These are phyloP conservation scores for Phytophthora hybrid DNA, from an alignment of 352 stramenopile genomes.

Conservation along the genomic window DNA sequence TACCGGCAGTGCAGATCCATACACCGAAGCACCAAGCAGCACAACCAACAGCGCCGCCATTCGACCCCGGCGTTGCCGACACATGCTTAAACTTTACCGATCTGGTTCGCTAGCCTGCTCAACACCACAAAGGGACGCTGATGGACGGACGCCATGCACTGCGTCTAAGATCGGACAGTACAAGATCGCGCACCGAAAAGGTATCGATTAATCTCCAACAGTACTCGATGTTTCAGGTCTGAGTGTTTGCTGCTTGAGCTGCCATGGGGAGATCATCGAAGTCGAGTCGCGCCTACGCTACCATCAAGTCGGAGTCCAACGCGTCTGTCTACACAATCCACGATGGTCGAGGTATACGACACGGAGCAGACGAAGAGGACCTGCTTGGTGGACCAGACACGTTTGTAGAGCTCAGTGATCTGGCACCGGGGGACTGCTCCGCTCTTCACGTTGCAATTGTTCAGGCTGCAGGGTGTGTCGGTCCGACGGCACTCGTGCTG, in stretches of 20 bases:
- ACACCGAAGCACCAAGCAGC: slow-evolving; percentile 7
- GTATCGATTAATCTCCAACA: slow-evolving; percentile 5
- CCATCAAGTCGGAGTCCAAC: slow-evolving; percentile 21
- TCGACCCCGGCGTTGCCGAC: slow-evolving; percentile 10
- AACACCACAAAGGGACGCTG: slow-evolving; percentile 3
- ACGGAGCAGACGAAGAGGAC: slow-evolving; percentile 42
- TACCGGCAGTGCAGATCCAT: neutral
- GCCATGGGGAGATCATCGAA: slow-evolving; percentile 20
- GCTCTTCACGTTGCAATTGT: slow-evolving; percentile 43
- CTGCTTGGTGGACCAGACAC: slow-evolving; percentile 51
- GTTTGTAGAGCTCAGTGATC: slow-evolving; percentile 56
- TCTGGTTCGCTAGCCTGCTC: slow-evolving; percentile 1
- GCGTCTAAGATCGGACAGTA: slow-evolving; percentile 18
- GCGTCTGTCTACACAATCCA: slow-evolving; percentile 51
- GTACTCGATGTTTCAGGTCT: neutral
- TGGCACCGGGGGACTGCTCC: slow-evolving; percentile 47
- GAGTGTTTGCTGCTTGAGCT: slow-evolving; percentile 5
- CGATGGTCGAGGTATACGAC: slow-evolving; percentile 28
- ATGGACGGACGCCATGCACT: slow-evolving; percentile 17
- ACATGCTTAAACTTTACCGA: slow-evolving; percentile 22
- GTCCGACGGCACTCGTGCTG: slow-evolving; percentile 44
- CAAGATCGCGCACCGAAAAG: slow-evolving; percentile 31
- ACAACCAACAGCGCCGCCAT: neutral
- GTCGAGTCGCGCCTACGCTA: slow-evolving; percentile 13
- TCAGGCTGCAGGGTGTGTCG: slow-evolving; percentile 46